These are phyloP conservation scores for Beta lomatogona DNA, from an alignment of 179 eudicot genomes.

Conservation along the genomic window DNA sequence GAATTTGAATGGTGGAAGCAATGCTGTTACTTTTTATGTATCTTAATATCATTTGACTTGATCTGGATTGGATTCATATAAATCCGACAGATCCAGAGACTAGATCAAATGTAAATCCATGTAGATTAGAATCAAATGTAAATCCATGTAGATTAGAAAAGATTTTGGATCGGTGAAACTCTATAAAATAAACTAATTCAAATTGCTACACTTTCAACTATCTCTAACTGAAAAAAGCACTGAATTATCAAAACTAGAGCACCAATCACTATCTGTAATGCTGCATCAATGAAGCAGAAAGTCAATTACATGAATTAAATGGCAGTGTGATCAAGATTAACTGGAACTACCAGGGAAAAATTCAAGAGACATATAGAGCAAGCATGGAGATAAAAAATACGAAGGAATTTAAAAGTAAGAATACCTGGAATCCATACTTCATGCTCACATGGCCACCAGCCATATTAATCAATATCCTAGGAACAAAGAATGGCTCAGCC, in stretches of 20 bases:
- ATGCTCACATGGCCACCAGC: constrained; percentile 99
- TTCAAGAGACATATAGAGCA: constrained; percentile 4
- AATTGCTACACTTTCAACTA: not conserved
- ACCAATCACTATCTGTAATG: not conserved
- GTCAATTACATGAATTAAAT: not conserved
- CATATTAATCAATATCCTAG: constrained; percentile 94
- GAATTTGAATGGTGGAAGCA: not conserved
- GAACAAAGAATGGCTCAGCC: constrained; percentile 93
- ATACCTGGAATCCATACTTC: constrained; percentile 95
- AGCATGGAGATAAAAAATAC: not conserved
- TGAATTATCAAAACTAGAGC: not conserved
- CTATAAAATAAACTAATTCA: not conserved
- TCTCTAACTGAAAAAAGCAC: not conserved
- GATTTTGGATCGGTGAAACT: no score
- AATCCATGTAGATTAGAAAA: not conserved
- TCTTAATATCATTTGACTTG: not conserved
- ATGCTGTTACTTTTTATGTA: not conserved
- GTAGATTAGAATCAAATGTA: no score
- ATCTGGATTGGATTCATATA: not conserved
- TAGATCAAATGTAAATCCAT: no score
- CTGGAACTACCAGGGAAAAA: not conserved
- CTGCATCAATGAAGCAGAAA: not conserved
- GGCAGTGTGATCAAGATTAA: not conserved
- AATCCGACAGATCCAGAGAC: not conserved
- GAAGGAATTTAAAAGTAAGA: not conserved